Evolutionary conservation across 2,329 filamentous ascomycete genomes (phyloP).

Genomic region (Setomelanomma holmii): DNA sequence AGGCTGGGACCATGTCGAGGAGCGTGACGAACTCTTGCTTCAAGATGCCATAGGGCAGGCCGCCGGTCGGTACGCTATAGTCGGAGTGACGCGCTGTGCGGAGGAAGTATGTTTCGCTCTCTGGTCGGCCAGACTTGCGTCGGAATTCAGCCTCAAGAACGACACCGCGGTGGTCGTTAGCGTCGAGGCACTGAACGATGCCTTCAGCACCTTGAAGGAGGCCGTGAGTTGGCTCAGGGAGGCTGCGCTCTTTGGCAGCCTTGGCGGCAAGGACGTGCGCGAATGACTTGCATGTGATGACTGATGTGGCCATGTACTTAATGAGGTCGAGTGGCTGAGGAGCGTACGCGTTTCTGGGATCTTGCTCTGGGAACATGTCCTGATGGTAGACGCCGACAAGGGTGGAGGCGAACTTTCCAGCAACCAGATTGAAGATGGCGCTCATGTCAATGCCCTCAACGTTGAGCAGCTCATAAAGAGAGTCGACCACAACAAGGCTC

Average conservation of each 20-base stretch:
- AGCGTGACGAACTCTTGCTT: conserved; percentile 64
- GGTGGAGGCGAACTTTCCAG: conserved; percentile 69
- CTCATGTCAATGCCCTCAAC: conserved; percentile 54
- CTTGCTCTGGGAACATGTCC: conserved; percentile 69
- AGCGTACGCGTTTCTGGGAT: conserved; percentile 51
- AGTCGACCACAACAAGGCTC: conserved; percentile 77
- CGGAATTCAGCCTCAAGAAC: conserved; percentile 88
- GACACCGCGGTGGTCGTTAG: conserved; percentile 63
- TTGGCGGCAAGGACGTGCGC: conserved; percentile 76
- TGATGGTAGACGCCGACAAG: conserved; percentile 82
- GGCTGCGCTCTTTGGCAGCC: conserved; percentile 76
- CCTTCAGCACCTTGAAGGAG: conserved; percentile 80
- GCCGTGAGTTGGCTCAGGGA: conserved; percentile 79
- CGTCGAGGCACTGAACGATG: conserved; percentile 71
- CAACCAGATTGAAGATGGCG: conserved; percentile 73
- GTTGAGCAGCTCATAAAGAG: conserved; percentile 69
- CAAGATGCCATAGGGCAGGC: conserved; percentile 39
- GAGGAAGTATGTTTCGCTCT: conserved; percentile 72
- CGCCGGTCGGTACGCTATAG: conserved; percentile 19
- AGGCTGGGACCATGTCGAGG: conserved; percentile 73
- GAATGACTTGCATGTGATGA: conserved; percentile 77
- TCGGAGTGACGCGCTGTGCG: conserved; percentile 22
- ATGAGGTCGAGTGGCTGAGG: conserved; percentile 71
- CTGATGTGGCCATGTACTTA: conserved; percentile 85
- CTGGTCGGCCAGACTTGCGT: conserved; percentile 78